Base-by-base conservation (phyloP, 345 rosid species). In the Eucalyptus marginata region DNA sequence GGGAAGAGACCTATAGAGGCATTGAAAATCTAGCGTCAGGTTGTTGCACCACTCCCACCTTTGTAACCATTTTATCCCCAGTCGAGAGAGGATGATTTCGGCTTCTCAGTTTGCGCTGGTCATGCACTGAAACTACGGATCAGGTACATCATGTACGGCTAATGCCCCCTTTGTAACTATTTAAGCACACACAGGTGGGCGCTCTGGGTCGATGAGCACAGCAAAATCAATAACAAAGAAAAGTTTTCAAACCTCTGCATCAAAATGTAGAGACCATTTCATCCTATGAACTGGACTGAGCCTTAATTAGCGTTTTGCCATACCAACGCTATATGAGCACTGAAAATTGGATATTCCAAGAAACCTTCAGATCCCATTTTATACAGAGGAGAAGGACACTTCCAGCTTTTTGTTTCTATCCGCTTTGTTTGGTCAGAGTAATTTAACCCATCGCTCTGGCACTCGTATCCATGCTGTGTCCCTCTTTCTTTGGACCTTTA, bases 1-100 rank as follows among this genome's bases (percentile, higher is more conserved):
- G 91, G 92, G 29, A 90, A 87, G 90, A 90, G 90, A 40, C 88
- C 93, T 3, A 88, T 90, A 1, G 92, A 92, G 68, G 89, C 91
- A 87, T 91, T 86, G 27, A 90, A 85, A 66, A 49, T 90, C 49
- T 84, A 59, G 66, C 68, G 18, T 88, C 68, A 27, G 86, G 36
- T 1, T 27, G 36, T 54, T 47, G 9, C 4, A 29, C 87, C 22
- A 4, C 58, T 0, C 3, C 88, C 17, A 6, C 46, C 49, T 49
- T 59, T 7, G 20, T n/a, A 64, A 64, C 76, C 76, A 59, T 87
- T 22, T 62, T 31, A 15, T 17, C 83, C 20, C n/a, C 88, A 0
- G 80, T 17, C 8, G 47, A 18, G 68, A 87, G 76, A 4, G 80
- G 18, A 49, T 86, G 87, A 20, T 13, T 47, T 44, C 0, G 11